phyloP scores from a whole-genome alignment of 2,329 filamentous ascomycete genomes.

The Beauveria caledonica region DNA sequence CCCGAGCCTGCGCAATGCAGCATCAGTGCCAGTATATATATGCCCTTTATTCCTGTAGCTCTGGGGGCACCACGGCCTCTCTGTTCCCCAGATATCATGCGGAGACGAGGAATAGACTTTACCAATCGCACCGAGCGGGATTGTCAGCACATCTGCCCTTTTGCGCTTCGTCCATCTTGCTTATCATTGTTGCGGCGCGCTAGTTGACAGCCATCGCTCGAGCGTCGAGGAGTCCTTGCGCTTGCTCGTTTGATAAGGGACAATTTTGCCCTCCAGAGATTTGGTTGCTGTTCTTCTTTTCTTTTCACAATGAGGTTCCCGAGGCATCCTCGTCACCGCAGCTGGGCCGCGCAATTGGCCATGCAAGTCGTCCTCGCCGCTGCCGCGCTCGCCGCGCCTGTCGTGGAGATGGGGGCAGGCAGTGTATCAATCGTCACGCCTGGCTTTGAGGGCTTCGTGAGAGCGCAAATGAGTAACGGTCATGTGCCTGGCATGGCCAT shows the following conservation, averaged over 20 bases:
- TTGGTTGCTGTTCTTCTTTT: too few species aligned
- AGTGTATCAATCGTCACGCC: constrained; percentile 10
- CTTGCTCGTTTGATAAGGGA: neutral
- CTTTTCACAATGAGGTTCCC: neutral
- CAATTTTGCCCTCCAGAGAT: too few species aligned
- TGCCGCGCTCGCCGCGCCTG: neutral
- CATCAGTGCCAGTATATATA: too few species aligned
- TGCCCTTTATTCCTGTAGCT: too few species aligned
- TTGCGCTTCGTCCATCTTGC: neutral
- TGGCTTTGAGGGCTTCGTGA: constrained; percentile 18
- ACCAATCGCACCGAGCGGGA: neutral
- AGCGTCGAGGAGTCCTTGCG: neutral
- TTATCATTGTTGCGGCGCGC: neutral
- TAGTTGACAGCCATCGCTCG: neutral
- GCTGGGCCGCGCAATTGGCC: constrained; percentile 6
- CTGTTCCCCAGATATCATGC: too few species aligned
- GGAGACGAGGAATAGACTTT: too few species aligned
- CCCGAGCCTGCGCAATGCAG: too few species aligned
- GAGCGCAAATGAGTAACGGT: constrained; percentile 25
- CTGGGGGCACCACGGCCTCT: too few species aligned
- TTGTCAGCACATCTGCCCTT: neutral
- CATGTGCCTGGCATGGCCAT: constrained; percentile 35
- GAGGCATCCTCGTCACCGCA: neutral
- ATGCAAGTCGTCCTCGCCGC: neutral
- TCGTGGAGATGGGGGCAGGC: neutral